Conservation (phyloP, 768 basidiomycete genomes). For the Agaricus blazei region DNA sequence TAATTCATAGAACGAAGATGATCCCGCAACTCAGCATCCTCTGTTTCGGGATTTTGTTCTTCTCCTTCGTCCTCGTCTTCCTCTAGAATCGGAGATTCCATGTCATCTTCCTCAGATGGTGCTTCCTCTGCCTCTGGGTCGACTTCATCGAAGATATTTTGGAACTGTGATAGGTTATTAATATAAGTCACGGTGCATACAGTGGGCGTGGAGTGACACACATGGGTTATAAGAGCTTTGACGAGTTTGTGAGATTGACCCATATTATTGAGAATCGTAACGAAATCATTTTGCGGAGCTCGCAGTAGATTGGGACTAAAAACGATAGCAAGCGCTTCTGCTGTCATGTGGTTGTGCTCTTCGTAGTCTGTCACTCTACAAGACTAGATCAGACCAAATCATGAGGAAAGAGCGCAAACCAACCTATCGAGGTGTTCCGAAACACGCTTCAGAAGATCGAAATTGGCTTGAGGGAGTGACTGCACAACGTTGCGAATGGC, state of each 20-base stretch:
- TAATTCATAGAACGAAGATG: constrained; percentile 1
- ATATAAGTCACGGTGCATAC: constrained; percentile 5
- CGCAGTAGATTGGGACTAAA: constrained; percentile 80
- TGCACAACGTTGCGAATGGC: constrained; percentile 67
- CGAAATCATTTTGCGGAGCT: constrained; percentile 75
- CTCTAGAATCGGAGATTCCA: constrained; percentile 62
- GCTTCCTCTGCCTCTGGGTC: constrained; percentile 55
- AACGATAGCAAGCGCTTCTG: constrained; percentile 79
- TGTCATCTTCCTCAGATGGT: constrained; percentile 60
- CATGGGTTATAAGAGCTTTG: constrained; percentile 72
- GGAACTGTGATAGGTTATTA: constrained; percentile 34
- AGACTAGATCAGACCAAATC: not conserved
- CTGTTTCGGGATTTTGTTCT: constrained; percentile 4
- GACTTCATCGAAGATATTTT: constrained; percentile 67
- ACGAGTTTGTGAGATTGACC: constrained; percentile 70
- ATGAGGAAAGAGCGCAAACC: constrained; percentile 12
- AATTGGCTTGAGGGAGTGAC: constrained; percentile 64
- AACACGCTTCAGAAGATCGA: constrained; percentile 74
- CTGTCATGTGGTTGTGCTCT: constrained; percentile 87
- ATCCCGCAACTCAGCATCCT: not conserved
- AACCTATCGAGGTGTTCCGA: constrained; percentile 80
- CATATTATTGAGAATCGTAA: constrained; percentile 77
- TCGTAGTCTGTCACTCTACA: constrained; percentile 81
- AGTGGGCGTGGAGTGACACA: constrained; percentile 28
- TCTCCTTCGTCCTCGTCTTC: constrained; percentile 59